phyloP scores from a whole-genome alignment of 2,329 filamentous ascomycete species.

The Fusarium sp. region DNA sequence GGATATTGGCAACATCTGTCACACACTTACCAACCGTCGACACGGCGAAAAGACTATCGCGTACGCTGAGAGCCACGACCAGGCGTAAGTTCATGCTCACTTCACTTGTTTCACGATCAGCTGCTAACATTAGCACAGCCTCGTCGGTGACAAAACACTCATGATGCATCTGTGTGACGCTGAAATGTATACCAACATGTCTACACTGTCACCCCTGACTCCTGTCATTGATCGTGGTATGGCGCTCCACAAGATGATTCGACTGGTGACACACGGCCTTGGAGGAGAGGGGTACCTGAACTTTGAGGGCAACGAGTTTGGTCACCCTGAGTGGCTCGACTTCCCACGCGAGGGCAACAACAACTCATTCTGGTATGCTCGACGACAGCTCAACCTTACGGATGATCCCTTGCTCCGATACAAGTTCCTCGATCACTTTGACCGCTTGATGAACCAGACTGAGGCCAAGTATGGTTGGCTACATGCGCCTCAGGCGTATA shows the following conservation, averaged over 20 bases:
- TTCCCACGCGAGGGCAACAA: conserved; percentile 94
- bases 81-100: conserved; percentile 76
- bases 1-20: conserved; percentile 87
- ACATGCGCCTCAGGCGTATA: conserved; percentile 84
- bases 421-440: conserved; percentile 92
- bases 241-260: conserved; percentile 96
- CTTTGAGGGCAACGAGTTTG: conserved; percentile 99
- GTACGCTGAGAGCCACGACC: conserved; percentile 96
- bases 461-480: conserved; percentile 95
- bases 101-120: conserved; percentile 30
- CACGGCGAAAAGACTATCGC: conserved; percentile 99
- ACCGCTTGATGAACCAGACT: conserved; percentile 87
- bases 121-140: conserved; percentile 59
- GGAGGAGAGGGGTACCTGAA: conserved; percentile 98
- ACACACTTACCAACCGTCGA: conserved; percentile 90
- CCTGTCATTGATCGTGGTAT: conserved; percentile 91
- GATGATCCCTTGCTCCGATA: conserved; percentile 90
- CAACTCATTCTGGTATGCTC: conserved; percentile 94
- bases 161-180: conserved; percentile 99
- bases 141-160: conserved; percentile 95
- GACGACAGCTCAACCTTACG: conserved; percentile 91
- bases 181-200: conserved; percentile 99
- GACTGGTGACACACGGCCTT: conserved; percentile 88
- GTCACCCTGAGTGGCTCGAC: conserved; percentile 98
- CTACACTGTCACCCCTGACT: conserved; percentile 82